Evolutionary conservation across 305 asterid genomes (phyloP).

Genomic region (Fraxinus sp.): DNA sequence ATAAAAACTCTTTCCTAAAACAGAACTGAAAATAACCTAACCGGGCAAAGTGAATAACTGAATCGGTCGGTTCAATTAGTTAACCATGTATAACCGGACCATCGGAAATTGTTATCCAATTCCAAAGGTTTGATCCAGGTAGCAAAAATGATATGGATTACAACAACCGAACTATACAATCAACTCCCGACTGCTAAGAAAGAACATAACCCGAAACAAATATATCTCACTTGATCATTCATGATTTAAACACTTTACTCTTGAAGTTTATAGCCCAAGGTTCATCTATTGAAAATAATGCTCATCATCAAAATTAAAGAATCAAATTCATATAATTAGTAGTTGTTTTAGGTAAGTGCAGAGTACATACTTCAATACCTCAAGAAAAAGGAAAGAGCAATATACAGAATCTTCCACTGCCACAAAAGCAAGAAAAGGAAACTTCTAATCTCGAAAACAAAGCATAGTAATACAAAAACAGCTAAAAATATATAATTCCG

Average conservation of each 20-base stretch:
- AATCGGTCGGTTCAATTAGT: not conserved
- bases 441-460: slow-evolving; percentile 24
- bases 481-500: not conserved
- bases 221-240: not conserved
- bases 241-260: not conserved
- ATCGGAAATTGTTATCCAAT: not conserved
- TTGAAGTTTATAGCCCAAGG: not conserved
- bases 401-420: slow-evolving; percentile 25
- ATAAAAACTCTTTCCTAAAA: not conserved
- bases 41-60: not conserved
- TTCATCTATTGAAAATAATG: slow-evolving; percentile 1
- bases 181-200: too few species aligned
- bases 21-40: not conserved
- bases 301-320: not conserved
- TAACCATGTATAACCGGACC: not conserved
- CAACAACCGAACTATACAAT: too few species aligned
- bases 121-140: not conserved
- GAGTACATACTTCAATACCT: slow-evolving; percentile 18
- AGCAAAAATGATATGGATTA: not conserved
- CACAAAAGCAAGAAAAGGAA: slow-evolving; percentile 18
- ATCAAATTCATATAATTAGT: slow-evolving; percentile 1
- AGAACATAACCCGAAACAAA: not conserved
- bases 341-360: not conserved
- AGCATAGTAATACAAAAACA: slow-evolving; percentile 13
- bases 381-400: slow-evolving; percentile 16